Base-by-base conservation (phyloP, 306 rosid species). In the Quercus variabilis region DNA sequence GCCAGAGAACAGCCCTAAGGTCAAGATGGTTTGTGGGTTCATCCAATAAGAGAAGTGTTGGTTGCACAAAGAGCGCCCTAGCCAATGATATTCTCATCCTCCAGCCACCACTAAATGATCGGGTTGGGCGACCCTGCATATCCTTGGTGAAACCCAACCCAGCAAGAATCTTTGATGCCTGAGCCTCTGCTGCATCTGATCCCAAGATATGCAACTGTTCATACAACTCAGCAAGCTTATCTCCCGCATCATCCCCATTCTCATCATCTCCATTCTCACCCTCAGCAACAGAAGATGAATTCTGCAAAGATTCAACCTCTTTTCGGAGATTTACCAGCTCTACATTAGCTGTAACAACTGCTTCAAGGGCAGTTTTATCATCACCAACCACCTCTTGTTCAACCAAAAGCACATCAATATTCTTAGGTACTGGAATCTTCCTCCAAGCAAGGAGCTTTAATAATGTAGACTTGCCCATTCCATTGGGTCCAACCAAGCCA, bases 391-490 rank as follows among this genome's bases (percentile, higher is more conserved):
- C 92, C 83, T 90, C 94, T 83, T 92, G 93, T 80, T 92, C 97
- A 64, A 90, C 94, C 82, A 92, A 76, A 68, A 92, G 97, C 69
- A 89, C 92, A 82, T 92, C 97, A 75, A 92, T 92, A 77, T 92
- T 90, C 85, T 89, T 87, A 28, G 97, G 97, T 49, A 90, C 92
- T 0, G 97, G 97, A 77, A 92, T 92, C 90, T 88, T 88, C 89
- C 94, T 90, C 97, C 97, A 92, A 79, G 97, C 97, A 73, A 92
- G 91, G 78, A 92, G 94, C 86, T 92, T 92, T 78, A 92, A 73
- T 51, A 92, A 85, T 15, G 97, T 92, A 76, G 94, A 92, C 84
- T 92, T 92, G 4, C 93, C 93, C 86, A 5, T 90, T 80, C 93
- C 93, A 71, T 90, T 90, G 18, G 93, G 93, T 68, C 93, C 93